A percentile compares a stretch with the other conserved stretches of the same genome.
phyloP scores from a whole-genome alignment of 2,329 filamentous ascomycete genomes.

The Diaporthe velutina region DNA sequence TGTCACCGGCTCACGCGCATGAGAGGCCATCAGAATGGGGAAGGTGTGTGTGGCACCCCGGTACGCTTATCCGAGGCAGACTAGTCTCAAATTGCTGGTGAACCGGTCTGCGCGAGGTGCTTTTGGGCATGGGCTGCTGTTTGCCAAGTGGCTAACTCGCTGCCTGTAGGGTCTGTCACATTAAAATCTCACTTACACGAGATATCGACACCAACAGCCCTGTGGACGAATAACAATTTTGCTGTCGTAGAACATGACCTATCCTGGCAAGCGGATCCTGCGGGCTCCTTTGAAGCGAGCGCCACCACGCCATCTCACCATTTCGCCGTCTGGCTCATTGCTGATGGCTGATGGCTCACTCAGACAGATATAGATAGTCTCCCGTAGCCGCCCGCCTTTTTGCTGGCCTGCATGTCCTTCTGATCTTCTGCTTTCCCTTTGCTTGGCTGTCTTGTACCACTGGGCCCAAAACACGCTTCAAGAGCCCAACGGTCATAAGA shows the following conservation, averaged over 20 bases:
- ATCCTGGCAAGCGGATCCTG: constrained; percentile 9
- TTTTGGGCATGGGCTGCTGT: not conserved
- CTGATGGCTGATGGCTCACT: not conserved
- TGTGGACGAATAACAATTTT: not conserved
- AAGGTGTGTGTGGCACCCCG: not conserved
- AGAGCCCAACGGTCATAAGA: constrained; percentile 2
- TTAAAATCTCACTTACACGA: constrained; percentile 2
- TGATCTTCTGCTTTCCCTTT: not conserved
- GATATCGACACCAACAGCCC: not conserved
- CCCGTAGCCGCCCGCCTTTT: not conserved
- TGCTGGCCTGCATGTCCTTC: not conserved
- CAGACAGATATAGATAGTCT: not conserved
- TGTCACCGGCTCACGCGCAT: not conserved
- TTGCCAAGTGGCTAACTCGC: constrained; percentile 5
- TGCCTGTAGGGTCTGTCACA: not conserved
- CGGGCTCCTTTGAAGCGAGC: not conserved
- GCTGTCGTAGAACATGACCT: not conserved
- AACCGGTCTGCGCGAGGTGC: not conserved
- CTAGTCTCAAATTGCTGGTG: not conserved
- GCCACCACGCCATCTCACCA: not conserved
- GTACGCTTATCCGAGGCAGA: constrained; percentile 7
- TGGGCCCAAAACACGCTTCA: not conserved
- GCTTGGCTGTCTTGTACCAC: not conserved
- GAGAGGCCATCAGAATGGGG: not conserved
- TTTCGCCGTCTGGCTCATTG: not conserved